A percentile compares a stretch with the other conserved stretches of the same genome.
Evolutionary conservation across 2,329 filamentous ascomycete species (phyloP).

Genomic region (Xenosphaeropsis pyriputrescens): DNA sequence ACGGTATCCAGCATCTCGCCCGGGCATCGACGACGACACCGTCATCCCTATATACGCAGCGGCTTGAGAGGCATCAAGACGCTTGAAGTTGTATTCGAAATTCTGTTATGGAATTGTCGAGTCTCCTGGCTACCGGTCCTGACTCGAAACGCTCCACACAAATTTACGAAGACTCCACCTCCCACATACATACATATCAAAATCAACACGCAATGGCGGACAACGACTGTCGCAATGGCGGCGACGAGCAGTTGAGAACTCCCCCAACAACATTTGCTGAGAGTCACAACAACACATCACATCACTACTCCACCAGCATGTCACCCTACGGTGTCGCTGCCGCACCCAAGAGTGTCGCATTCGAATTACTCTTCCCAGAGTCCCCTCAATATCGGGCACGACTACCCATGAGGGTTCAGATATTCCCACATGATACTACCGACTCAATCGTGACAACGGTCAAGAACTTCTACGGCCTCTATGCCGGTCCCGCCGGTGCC

Average conservation of each 20-base stretch:
- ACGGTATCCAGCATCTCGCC: too few species aligned
- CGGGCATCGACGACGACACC: too few species aligned
- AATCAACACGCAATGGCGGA: constrained; percentile 13
- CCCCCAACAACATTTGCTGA: constrained; percentile 12
- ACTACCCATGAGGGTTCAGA: constrained; percentile 75
- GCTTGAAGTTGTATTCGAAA: too few species aligned
- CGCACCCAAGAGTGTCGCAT: constrained; percentile 61
- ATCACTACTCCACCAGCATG: constrained; percentile 12
- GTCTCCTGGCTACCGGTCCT: neutral
- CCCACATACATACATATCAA: constrained; percentile 9
- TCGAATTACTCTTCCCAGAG: constrained; percentile 59
- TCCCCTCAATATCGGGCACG: constrained; percentile 56
- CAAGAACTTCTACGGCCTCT: constrained; percentile 97
- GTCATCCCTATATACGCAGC: too few species aligned
- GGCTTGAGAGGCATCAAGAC: too few species aligned
- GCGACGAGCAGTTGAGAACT: constrained; percentile 13
- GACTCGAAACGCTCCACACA: too few species aligned
- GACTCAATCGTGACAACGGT: constrained; percentile 97
- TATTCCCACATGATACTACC: constrained; percentile 89
- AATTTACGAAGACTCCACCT: constrained; percentile 1
- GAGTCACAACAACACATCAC: constrained; percentile 11
- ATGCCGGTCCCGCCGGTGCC: constrained; percentile 54
- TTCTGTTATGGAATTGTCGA: neutral
- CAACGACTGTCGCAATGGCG: constrained; percentile 3
- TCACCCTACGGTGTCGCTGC: constrained; percentile 15